Evolutionary conservation across 139 green algal genomes (phyloP).

Genomic region (Chlorokybus atmophyticus): DNA sequence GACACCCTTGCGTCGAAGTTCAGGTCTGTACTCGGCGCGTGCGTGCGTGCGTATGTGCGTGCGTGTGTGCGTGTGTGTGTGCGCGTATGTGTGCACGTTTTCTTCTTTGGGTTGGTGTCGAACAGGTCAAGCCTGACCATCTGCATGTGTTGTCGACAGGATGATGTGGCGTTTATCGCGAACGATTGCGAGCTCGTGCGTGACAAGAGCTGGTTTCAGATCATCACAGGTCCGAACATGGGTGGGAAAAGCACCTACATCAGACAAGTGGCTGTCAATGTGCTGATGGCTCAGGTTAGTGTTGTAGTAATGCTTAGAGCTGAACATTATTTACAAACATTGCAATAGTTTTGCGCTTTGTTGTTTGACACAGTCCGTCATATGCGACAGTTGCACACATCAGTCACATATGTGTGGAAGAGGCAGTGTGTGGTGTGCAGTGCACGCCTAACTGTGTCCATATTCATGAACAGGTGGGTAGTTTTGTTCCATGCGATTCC

Average conservation of each 20-base stretch:
- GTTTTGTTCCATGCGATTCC: conserved; percentile 73
- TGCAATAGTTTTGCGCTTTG: no score
- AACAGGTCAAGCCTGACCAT: not conserved
- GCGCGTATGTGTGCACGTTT: no score
- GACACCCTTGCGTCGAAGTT: conserved; percentile 86
- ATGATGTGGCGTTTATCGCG: conserved; percentile 68
- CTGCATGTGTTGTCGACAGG: conserved; percentile 38
- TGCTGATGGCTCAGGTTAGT: conserved; percentile 25
- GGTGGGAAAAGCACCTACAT: conserved; percentile 96
- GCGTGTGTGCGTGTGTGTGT: no score
- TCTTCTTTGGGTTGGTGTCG: not conserved
- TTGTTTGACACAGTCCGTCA: no score
- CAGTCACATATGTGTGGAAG: no score
- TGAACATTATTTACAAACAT: no score
- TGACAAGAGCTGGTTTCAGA: conserved; percentile 69
- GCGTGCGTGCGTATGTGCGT: no score
- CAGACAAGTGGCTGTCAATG: conserved; percentile 64
- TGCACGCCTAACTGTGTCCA: no score
- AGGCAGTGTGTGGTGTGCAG: conserved; percentile 64
- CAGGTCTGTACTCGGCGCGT: no score
- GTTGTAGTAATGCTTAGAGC: no score
- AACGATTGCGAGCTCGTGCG: conserved; percentile 60
- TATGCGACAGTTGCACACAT: no score
- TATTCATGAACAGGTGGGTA: no score
- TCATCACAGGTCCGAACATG: conserved; percentile 99